Base-by-base conservation (phyloP, 169 alveolate species). In the Cyclospora cayetanensis region DNA sequence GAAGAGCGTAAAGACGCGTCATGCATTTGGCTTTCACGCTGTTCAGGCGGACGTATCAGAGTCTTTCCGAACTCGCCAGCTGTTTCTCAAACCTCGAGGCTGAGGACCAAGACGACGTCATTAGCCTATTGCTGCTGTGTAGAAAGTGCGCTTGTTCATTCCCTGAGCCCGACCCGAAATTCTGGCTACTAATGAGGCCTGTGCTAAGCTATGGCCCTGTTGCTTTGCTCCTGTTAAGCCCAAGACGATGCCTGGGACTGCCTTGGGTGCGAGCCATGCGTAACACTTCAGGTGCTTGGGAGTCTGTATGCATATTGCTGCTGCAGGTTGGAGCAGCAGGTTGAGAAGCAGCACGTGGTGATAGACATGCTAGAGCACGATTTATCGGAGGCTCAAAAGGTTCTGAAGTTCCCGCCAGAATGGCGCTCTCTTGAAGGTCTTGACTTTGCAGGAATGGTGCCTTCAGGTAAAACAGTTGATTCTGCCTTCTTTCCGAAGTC, bases 281-380 rank as follows among this genome's bases (percentile, higher is more conserved):
- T 46, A 46, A 46, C 15, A 46, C 60, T 11, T n/a, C n/a, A n/a
- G n/a, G n/a, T 72, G 68, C 46, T 4, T 42, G 68, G 25, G 86
- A n/a, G 20, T n/a, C 43, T 27, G 60, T n/a, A n/a, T 50, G 60
- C 25, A 9, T 18, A 74, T 53, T 70, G 37, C n/a, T 27, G 82
- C 46, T 29, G 46, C 79, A 91, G 94, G 94, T 77, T 94, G 50
- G 96, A 94, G 72, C 86, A 94, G 76, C 94, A 94, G 42, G 87
- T 94, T 31, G 96, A 92, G 53, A 94, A 94, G 31, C 96, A 94
- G 43, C 96, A 92, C 77, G 89, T 90, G 9, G 93, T 94, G 2
- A 92, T 94, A 83, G 95, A 94, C 39, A 85, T 94, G 91, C 93
- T 94, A 25, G 96, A 94, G 55, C 94, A 92, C 82, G 96, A 94